phyloP scores from a whole-genome alignment of 148 eudicot species.

The Salicornia ramosissima region DNA sequence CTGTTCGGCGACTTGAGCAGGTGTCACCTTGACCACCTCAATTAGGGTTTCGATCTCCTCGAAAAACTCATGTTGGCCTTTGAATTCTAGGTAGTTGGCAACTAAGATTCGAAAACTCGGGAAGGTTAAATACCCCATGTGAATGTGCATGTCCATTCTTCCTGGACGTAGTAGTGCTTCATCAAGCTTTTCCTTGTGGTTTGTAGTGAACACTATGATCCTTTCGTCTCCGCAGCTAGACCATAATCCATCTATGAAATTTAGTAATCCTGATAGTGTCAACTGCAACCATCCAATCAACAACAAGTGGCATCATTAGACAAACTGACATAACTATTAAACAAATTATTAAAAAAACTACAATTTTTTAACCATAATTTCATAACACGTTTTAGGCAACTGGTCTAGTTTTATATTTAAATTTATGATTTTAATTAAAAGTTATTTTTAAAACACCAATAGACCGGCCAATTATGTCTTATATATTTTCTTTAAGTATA shows the following conservation, averaged over 20 bases:
- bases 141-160: constrained; percentile 62
- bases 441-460: too few species aligned
- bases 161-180: constrained; percentile 57
- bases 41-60: constrained; percentile 31
- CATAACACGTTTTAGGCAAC: too few species aligned
- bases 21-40: constrained; percentile 27
- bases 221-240: constrained; percentile 50
- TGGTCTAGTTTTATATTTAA: too few species aligned
- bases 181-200: constrained; percentile 39
- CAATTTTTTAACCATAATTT: too few species aligned
- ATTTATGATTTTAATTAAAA: too few species aligned
- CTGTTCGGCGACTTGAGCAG: constrained; percentile 50
- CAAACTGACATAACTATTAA: too few species aligned
- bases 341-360: too few species aligned
- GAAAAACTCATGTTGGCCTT: constrained; percentile 15
- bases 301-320: too few species aligned
- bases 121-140: constrained; percentile 45
- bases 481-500: too few species aligned
- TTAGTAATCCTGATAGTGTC: constrained; percentile 31
- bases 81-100: constrained; percentile 33
- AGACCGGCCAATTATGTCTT: too few species aligned
- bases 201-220: constrained; percentile 43
- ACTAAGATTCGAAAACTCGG: constrained; percentile 35
- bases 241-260: constrained; percentile 45
- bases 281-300: constrained; percentile 12